A percentile compares a stretch with the other conserved stretches of the same genome.
Evolutionary conservation across 1,139 yeast genomes (phyloP).

Genomic region (Magnusiomyces suaveolens): DNA sequence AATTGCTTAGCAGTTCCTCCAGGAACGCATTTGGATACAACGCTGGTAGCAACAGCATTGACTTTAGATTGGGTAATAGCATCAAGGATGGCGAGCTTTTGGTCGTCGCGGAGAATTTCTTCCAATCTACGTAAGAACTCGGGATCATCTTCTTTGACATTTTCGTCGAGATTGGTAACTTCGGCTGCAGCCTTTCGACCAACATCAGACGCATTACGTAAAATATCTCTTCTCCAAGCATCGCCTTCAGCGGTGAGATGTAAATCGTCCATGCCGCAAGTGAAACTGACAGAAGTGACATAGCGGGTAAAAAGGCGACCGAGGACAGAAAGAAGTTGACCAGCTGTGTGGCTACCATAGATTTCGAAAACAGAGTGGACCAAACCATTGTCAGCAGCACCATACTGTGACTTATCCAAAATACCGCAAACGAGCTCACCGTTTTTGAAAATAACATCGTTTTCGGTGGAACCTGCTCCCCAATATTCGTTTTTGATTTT

Average conservation of each 20-base stretch:
- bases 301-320: constrained; percentile 93
- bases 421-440: constrained; percentile 90
- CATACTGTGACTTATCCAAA: constrained; percentile 94
- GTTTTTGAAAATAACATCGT: constrained; percentile 71
- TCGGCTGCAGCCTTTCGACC: constrained; percentile 48
- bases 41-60: constrained; percentile 82
- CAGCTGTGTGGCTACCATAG: constrained; percentile 86
- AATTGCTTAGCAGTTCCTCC: constrained; percentile 91
- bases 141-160: constrained; percentile 49
- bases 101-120: constrained; percentile 89
- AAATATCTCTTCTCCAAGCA: constrained; percentile 72
- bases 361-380: constrained; percentile 95
- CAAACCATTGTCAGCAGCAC: constrained; percentile 94
- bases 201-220: constrained; percentile 46
- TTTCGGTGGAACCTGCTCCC: constrained; percentile 77
- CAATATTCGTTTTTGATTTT: constrained; percentile 92
- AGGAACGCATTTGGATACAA: constrained; percentile 90
- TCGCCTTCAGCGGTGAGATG: constrained; percentile 88
- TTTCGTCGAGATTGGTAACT: constrained; percentile 68
- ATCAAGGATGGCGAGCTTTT: constrained; percentile 86
- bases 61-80: constrained; percentile 94
- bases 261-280: constrained; percentile 99
- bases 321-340: constrained; percentile 76
- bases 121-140: constrained; percentile 82
- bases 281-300: constrained; percentile 83